A percentile compares a stretch with the other conserved stretches of the same genome.
Conservation (phyloP, 2,329 filamentous ascomycete species). For the Pyrenochaeta sp. region DNA sequence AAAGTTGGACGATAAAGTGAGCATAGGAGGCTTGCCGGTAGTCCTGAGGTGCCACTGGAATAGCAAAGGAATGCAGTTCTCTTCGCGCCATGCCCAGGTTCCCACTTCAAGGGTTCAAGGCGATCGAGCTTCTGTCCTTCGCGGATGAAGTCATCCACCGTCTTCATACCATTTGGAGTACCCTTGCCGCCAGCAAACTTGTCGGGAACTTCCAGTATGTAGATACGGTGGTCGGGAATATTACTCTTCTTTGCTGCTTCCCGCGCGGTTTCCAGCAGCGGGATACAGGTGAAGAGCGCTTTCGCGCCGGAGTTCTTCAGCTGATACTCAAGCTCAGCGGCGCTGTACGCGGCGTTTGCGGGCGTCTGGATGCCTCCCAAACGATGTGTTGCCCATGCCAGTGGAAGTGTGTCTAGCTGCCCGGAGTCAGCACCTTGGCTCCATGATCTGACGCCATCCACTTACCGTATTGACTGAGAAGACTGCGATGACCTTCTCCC, state of each 20-base stretch:
- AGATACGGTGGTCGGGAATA: slow-evolving; percentile 71
- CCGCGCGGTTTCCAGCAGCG: slow-evolving; percentile 70
- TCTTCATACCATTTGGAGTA: slow-evolving; percentile 63
- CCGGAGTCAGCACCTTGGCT: slow-evolving; percentile 22
- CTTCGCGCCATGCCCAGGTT: slow-evolving; percentile 69
- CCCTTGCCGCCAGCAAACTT: slow-evolving; percentile 59
- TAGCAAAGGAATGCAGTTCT: slow-evolving; percentile 81
- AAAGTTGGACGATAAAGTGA: not conserved
- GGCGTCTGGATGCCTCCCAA: slow-evolving; percentile 77
- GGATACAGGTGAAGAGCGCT: slow-evolving; percentile 75
- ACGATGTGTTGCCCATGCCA: slow-evolving; percentile 77
- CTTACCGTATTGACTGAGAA: slow-evolving; percentile 83
- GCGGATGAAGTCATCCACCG: slow-evolving; percentile 70
- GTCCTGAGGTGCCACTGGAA: slow-evolving; percentile 79
- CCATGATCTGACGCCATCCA: slow-evolving; percentile 2
- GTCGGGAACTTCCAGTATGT: slow-evolving; percentile 73
- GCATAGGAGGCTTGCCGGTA: slow-evolving; percentile 64
- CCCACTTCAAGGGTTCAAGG: slow-evolving; percentile 67
- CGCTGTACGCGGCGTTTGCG: slow-evolving; percentile 78
- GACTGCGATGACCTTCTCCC: slow-evolving; percentile 80
- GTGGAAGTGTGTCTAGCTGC: slow-evolving; percentile 76
- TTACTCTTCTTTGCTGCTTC: slow-evolving; percentile 70
- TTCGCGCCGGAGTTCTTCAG: slow-evolving; percentile 73
- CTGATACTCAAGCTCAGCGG: slow-evolving; percentile 75
- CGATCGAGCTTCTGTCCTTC: slow-evolving; percentile 65